Evolutionary conservation across 106 monocot genomes (phyloP).

Genomic region (Gastrodia elata): DNA sequence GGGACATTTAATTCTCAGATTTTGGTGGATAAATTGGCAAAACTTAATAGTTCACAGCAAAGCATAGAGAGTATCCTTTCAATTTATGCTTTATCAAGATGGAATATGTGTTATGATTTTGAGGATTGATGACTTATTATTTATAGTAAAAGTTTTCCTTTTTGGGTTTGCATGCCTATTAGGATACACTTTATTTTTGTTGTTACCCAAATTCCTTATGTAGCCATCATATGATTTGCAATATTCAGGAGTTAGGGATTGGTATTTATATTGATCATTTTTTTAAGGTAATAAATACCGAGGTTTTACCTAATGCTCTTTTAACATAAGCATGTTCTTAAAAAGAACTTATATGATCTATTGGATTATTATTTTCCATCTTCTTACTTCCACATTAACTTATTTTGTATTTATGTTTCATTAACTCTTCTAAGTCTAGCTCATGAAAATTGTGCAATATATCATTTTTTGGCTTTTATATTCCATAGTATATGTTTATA

Average conservation of each 20-base stretch:
- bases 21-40: constrained; percentile 25
- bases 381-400: background rate
- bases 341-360: background rate
- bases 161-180: background rate
- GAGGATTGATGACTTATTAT: background rate
- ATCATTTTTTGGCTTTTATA: no score
- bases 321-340: background rate
- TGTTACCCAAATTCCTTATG: background rate
- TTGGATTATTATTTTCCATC: background rate
- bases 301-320: background rate
- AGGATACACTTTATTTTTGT: background rate
- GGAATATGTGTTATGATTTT: background rate
- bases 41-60: constrained; percentile 23
- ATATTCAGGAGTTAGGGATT: background rate
- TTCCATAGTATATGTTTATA: no score
- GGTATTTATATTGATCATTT: background rate
- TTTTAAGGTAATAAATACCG: background rate
- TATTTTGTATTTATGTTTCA: background rate
- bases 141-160: constrained; percentile 13
- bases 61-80: constrained; percentile 32
- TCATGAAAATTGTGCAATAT: background rate
- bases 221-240: background rate
- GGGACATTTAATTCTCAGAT: constrained; percentile 21
- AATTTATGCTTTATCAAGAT: background rate
- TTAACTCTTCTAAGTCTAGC: background rate